These are phyloP conservation scores for Pholiota adiposa DNA, from an alignment of 1,284 basidiomycete species.

Conservation along the genomic window DNA sequence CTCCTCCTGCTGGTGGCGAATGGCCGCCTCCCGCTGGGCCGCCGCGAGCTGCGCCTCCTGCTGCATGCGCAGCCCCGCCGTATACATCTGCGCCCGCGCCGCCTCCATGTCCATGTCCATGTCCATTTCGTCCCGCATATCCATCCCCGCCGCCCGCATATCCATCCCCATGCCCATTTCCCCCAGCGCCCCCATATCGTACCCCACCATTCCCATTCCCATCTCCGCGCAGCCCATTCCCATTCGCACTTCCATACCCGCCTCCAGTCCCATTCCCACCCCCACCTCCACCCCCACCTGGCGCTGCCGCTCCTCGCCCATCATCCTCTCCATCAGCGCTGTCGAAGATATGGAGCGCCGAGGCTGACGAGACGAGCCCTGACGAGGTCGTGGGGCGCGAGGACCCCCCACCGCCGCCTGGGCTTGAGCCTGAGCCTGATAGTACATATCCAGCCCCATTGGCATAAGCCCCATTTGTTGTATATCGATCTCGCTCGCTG, in stretches of 20 bases:
- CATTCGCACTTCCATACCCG: background rate
- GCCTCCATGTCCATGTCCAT: background rate
- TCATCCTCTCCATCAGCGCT: background rate
- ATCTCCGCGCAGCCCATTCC: background rate
- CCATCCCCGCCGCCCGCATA: too few species aligned
- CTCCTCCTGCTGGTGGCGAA: slow-evolving; percentile 2
- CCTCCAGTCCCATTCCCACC: background rate
- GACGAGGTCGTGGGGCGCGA: slow-evolving; percentile 33
- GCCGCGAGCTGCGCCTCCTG: slow-evolving; percentile 10
- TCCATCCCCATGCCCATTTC: too few species aligned
- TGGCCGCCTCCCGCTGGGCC: background rate
- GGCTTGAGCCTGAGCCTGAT: slow-evolving; percentile 12
- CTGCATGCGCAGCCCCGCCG: slow-evolving; percentile 18
- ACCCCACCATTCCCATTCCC: background rate
- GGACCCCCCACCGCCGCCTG: slow-evolving; percentile 1
- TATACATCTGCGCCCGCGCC: slow-evolving; percentile 7
- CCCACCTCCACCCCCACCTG: background rate
- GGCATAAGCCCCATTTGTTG: background rate
- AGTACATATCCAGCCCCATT: slow-evolving; percentile 26
- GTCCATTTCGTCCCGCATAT: too few species aligned
- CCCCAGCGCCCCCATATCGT: too few species aligned
- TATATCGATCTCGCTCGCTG: background rate
- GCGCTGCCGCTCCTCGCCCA: background rate
- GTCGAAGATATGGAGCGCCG: slow-evolving; percentile 41
- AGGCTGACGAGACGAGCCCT: slow-evolving; percentile 38